These are phyloP conservation scores for Hypoxylon cercidicola DNA, from an alignment of 495 filamentous ascomycete genomes.

Conservation along the genomic window DNA sequence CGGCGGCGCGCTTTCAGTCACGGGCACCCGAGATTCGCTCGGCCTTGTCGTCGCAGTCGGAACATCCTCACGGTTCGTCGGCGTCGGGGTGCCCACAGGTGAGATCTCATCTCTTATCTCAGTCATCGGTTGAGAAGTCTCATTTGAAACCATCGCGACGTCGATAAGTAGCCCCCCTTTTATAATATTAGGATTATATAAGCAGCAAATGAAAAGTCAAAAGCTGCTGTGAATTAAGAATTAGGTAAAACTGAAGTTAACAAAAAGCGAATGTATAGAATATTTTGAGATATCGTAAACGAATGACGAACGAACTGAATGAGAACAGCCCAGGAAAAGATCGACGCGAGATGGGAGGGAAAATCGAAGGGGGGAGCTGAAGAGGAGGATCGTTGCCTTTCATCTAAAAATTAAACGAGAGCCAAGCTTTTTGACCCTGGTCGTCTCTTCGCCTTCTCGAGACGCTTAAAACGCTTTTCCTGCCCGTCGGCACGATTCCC, in stretches of 20 bases:
- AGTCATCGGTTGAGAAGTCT: constrained; percentile 11
- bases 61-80: constrained; percentile 7
- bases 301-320: constrained; percentile 24
- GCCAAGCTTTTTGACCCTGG: constrained; percentile 37
- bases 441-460: background rate
- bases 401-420: constrained; percentile 26
- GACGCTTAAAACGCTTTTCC: constrained; percentile 10
- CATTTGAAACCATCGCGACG: constrained; percentile 24
- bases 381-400: constrained; percentile 7
- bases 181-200: constrained; percentile 5
- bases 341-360: constrained; percentile 16
- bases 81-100: constrained; percentile 18
- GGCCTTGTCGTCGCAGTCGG: constrained; percentile 7
- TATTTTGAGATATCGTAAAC: constrained; percentile 19
- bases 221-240: constrained; percentile 17
- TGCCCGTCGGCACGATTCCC: constrained; percentile 14
- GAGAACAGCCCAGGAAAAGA: constrained; percentile 25
- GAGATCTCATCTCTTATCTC: constrained; percentile 29
- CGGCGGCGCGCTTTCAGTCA: constrained; percentile 4
- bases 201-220: background rate
- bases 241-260: constrained; percentile 13
- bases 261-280: constrained; percentile 22
- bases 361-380: constrained; percentile 16
- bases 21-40: constrained; percentile 1
- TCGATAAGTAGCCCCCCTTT: constrained; percentile 2